Percentiles rank a stretch among this genome's conserved stretches.
Conservation (phyloP, 2,329 filamentous ascomycete species). For the Ceratocystis albifundus region DNA sequence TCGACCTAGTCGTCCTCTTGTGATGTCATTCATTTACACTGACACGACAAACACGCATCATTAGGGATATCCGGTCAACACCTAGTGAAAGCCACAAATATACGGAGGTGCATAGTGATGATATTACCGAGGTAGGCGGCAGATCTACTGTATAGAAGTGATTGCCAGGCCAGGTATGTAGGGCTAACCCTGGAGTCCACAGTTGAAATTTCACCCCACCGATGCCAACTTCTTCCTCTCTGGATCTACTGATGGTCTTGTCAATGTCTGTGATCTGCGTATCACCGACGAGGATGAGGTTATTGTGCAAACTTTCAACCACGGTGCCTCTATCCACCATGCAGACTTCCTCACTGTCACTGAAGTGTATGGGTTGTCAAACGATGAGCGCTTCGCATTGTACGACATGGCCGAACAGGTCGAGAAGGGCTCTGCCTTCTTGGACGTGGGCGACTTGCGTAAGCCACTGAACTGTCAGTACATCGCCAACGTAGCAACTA, state of each 20-base stretch:
- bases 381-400: constrained; percentile 66
- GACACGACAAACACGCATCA: not conserved
- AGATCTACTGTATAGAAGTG: not conserved
- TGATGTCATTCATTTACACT: not conserved
- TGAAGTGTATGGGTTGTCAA: constrained; percentile 60
- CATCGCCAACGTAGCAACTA: constrained; percentile 53
- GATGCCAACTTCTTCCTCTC: constrained; percentile 55
- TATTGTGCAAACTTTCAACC: constrained; percentile 66
- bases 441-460: constrained; percentile 58
- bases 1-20: not conserved
- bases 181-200: not conserved
- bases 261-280: constrained; percentile 63
- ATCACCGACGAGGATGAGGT: constrained; percentile 66
- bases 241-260: constrained; percentile 66
- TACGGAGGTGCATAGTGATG: constrained; percentile 55
- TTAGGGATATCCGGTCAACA: constrained; percentile 47
- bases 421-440: constrained; percentile 45
- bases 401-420: constrained; percentile 56
- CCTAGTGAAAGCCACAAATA: constrained; percentile 42
- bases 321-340: constrained; percentile 61
- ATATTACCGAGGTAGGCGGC: constrained; percentile 43
- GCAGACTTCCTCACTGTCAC: constrained; percentile 56
- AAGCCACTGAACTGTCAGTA: constrained; percentile 59
- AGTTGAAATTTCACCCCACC: constrained; percentile 45
- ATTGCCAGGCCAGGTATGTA: not conserved